Evolutionary conservation across 805 yeast genomes (phyloP).

Genomic region (Starmerella ratchasimensis): DNA sequence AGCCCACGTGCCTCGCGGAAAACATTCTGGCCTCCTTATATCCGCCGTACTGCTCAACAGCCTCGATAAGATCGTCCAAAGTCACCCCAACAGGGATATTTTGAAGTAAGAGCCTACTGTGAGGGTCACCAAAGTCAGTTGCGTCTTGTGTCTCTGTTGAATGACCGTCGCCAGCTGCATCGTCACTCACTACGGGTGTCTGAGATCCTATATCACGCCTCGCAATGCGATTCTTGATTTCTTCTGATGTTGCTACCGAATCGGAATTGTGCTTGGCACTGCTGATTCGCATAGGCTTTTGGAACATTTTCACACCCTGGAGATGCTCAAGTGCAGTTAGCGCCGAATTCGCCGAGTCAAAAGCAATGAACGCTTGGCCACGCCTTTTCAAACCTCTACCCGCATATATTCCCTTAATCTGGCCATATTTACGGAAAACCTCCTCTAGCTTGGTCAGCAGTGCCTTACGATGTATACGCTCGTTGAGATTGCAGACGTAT

Average conservation of each 20-base stretch:
- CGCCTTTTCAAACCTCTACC: conserved; percentile 49
- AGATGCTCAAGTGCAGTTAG: conserved; percentile 30
- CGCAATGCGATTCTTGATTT: background rate
- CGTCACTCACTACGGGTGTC: background rate
- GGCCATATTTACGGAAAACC: conserved; percentile 36
- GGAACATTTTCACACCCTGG: conserved; percentile 33
- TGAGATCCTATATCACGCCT: background rate
- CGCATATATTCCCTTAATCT: conserved; percentile 39
- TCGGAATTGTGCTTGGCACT: conserved; percentile 12
- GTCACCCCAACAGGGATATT: conserved; percentile 38
- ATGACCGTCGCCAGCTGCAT: background rate
- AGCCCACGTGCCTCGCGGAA: conserved; percentile 54
- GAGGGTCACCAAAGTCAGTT: conserved; percentile 31
- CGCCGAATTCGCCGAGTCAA: conserved; percentile 33
- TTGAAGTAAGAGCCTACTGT: conserved; percentile 55
- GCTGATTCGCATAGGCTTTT: conserved; percentile 35
- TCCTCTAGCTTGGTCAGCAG: conserved; percentile 34
- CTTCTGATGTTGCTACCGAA: conserved; percentile 27
- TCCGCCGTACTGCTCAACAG: conserved; percentile 44
- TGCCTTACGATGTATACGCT: conserved; percentile 42
- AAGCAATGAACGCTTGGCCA: conserved; percentile 74
- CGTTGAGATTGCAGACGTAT: conserved; percentile 64
- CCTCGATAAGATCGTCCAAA: conserved; percentile 30
- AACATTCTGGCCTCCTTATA: conserved; percentile 56
- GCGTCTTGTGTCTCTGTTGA: background rate